phyloP scores from a whole-genome alignment of 225 moss, liverwort and hornwort genomes.

The Thuidium tamariscinum region DNA sequence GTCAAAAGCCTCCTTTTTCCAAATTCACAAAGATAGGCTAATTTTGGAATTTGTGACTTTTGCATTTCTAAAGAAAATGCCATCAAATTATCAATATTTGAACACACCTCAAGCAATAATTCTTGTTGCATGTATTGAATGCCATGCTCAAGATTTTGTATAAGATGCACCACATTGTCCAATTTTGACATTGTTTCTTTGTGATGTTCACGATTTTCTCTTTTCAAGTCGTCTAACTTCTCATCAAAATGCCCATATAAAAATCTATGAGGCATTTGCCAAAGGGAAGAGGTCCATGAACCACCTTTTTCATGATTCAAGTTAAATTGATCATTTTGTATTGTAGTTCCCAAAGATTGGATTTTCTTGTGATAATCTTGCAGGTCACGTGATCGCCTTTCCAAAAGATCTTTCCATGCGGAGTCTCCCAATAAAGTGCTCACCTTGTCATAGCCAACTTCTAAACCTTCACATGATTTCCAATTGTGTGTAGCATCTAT shows the following conservation, averaged over 20 bases:
- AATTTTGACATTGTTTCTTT: background rate
- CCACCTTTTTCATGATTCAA: fast-evolving
- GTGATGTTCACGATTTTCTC: background rate
- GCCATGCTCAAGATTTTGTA: background rate
- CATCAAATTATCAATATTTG: background rate
- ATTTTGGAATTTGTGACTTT: background rate
- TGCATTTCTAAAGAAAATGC: background rate
- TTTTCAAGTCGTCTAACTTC: background rate
- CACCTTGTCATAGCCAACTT: background rate
- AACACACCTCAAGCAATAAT: background rate
- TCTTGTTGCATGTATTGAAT: background rate
- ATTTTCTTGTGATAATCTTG: background rate
- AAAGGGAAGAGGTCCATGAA: background rate
- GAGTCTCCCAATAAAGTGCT: background rate
- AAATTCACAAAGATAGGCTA: background rate
- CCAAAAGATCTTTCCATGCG: background rate
- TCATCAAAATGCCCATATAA: background rate
- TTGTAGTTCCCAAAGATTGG: fast-evolving
- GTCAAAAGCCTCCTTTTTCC: background rate
- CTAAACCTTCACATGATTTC: background rate
- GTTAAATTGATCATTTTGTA: fast-evolving
- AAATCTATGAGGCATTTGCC: background rate
- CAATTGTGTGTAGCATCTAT: background rate
- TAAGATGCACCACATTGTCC: fast-evolving
- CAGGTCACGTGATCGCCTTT: background rate